Conservation (phyloP, 768 basidiomycete genomes). For the Tulasnella sp. region DNA sequence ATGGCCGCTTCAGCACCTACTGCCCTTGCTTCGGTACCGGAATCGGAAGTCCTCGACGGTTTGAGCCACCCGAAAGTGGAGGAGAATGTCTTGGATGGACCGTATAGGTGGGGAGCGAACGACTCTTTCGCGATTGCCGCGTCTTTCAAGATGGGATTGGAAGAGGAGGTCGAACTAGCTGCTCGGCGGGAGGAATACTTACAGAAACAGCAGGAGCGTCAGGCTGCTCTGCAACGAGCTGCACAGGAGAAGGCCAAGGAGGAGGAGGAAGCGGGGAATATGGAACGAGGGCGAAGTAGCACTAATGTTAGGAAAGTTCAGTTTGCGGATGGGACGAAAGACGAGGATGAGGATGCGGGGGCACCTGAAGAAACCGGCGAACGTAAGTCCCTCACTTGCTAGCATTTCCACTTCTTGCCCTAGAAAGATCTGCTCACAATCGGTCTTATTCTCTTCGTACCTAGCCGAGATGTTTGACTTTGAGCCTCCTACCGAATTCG, state of each 20-base stretch:
- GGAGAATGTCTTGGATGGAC: neutral
- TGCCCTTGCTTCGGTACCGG: neutral
- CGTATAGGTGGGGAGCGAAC: neutral
- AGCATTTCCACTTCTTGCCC: neutral
- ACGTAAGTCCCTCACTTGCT: constrained; percentile 1
- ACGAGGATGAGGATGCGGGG: neutral
- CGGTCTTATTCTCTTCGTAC: neutral
- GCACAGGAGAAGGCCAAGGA: neutral
- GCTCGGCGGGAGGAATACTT: neutral
- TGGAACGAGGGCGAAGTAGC: neutral
- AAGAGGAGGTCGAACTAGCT: neutral
- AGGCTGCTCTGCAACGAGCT: neutral
- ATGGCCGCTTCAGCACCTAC: neutral
- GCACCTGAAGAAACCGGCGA: neutral
- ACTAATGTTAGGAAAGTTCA: constrained; percentile 1
- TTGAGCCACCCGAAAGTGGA: neutral
- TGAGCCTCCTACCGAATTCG: constrained; percentile 3
- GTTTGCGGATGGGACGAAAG: constrained; percentile 2
- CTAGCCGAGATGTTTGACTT: constrained; percentile 8
- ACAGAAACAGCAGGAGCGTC: neutral
- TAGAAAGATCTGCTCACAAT: neutral
- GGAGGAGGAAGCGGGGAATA: neutral
- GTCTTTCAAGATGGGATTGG: constrained; percentile 5
- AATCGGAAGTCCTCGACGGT: neutral
- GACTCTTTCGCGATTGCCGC: constrained; percentile 6